These are phyloP conservation scores for Lithohypha guttulata DNA, from an alignment of 2,329 filamentous ascomycete species.

Conservation along the genomic window DNA sequence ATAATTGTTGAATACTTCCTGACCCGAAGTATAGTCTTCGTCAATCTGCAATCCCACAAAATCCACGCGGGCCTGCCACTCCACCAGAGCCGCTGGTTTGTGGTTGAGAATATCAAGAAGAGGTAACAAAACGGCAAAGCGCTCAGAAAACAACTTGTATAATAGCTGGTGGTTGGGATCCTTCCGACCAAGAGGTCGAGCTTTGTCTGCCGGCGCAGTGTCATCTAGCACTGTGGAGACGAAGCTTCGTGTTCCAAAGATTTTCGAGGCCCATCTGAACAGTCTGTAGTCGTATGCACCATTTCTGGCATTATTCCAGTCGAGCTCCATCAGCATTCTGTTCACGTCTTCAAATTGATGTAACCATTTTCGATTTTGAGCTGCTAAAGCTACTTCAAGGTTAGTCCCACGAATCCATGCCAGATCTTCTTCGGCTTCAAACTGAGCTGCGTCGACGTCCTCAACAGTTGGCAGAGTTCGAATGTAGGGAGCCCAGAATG, in stretches of 20 bases:
- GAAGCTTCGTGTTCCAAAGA: constrained; percentile 35
- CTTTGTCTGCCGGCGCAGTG: constrained; percentile 19
- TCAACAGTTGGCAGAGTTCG: constrained; percentile 52
- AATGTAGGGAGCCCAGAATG: constrained; percentile 61
- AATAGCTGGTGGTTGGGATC: constrained; percentile 20
- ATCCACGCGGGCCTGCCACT: constrained; percentile 43
- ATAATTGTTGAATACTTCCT: constrained; percentile 59
- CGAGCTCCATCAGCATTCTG: constrained; percentile 24
- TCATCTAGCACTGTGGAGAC: constrained; percentile 33
- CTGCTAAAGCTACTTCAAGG: constrained; percentile 22
- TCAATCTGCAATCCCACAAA: constrained; percentile 34
- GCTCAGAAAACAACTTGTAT: constrained; percentile 39
- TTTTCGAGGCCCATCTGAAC: constrained; percentile 37
- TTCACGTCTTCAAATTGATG: constrained; percentile 29
- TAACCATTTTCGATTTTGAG: constrained; percentile 28
- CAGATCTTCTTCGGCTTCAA: constrained; percentile 53
- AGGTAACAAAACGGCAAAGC: constrained; percentile 59
- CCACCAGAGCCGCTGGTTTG: constrained; percentile 47
- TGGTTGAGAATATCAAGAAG: constrained; percentile 66
- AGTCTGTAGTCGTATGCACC: constrained; percentile 33
- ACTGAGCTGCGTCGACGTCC: constrained; percentile 50
- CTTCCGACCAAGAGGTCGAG: constrained; percentile 9
- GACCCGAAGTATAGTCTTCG: constrained; percentile 39
- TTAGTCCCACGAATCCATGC: constrained; percentile 34
- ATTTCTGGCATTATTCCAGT: constrained; percentile 23